A percentile compares a stretch with the other conserved stretches of the same genome.
Conservation (phyloP, 2,329 filamentous ascomycete genomes). For the Rhexocercosporidium sp. region DNA sequence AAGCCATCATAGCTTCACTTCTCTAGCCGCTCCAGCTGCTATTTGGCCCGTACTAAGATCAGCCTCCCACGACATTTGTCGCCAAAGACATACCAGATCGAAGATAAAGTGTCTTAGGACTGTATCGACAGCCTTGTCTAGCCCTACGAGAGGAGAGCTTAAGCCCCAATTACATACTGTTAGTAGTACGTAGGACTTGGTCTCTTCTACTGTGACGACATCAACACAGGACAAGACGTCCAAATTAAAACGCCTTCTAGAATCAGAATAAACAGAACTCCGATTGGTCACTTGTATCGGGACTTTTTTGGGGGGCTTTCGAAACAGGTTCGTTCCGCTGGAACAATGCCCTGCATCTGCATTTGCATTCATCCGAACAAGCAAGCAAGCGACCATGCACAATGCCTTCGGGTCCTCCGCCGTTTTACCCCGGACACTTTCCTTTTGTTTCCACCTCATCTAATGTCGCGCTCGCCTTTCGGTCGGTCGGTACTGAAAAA, state of each 20-base stretch:
- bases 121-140: background rate
- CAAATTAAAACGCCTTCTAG: background rate
- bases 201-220: background rate
- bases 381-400: background rate
- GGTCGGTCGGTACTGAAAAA: background rate
- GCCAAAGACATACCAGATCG: background rate
- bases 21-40: slow-evolving; percentile 1
- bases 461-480: background rate
- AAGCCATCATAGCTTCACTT: no score
- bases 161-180: background rate
- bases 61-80: slow-evolving; percentile 17
- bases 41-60: background rate
- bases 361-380: slow-evolving; percentile 8
- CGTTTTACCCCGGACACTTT: background rate
- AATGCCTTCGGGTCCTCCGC: slow-evolving; percentile 1
- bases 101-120: background rate
- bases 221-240: background rate
- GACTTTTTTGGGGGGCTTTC: background rate
- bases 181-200: no score
- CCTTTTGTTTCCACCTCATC: background rate
- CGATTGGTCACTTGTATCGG: background rate
- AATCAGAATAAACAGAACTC: background rate
- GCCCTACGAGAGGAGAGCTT: background rate
- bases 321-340: background rate
- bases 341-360: background rate